Evolutionary conservation across 345 rosid genomes (phyloP).

Genomic region (Clarkia xantiana): DNA sequence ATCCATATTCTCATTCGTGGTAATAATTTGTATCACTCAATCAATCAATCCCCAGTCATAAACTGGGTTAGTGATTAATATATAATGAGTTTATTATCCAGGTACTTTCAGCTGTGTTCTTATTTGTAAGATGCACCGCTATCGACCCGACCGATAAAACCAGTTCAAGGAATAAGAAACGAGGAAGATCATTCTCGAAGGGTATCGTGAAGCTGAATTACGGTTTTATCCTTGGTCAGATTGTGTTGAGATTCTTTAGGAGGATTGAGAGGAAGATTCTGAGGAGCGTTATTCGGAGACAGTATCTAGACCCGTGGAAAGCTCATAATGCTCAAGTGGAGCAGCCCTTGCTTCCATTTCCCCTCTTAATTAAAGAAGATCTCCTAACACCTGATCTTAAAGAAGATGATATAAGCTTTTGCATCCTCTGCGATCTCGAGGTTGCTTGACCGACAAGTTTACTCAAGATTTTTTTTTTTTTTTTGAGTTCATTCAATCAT

Average conservation of each 20-base stretch:
- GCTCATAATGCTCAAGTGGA: slow-evolving; percentile 38
- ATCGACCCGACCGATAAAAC: slow-evolving; percentile 89
- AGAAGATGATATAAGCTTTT: slow-evolving; percentile 71
- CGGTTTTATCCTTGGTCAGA: slow-evolving; percentile 64
- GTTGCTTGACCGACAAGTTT: slow-evolving; percentile 15
- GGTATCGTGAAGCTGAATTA: slow-evolving; percentile 47
- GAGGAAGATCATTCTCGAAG: slow-evolving; percentile 31
- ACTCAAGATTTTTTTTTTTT: too few relatives aligned
- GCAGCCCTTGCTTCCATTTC: slow-evolving; percentile 86
- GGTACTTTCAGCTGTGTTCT: slow-evolving; percentile 61
- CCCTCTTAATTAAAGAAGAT: slow-evolving; percentile 65
- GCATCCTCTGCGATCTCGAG: slow-evolving; percentile 79
- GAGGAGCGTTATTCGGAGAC: slow-evolving; percentile 57
- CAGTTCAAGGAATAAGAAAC: slow-evolving; percentile 45
- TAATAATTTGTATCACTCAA: slow-evolving; percentile 16
- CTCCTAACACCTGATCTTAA: slow-evolving; percentile 53
- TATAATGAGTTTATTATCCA: slow-evolving; percentile 13
- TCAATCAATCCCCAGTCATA: neutral
- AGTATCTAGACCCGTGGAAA: slow-evolving; percentile 71
- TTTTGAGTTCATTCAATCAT: too few relatives aligned
- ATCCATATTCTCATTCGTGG: slow-evolving; percentile 52
- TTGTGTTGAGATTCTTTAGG: slow-evolving; percentile 57
- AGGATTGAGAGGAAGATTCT: slow-evolving; percentile 82
- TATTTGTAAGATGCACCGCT: slow-evolving; percentile 72
- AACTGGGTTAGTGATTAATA: too few relatives aligned